Evolutionary conservation across 2,329 filamentous ascomycete genomes (phyloP).

Genomic region (Fusarium irregulare): DNA sequence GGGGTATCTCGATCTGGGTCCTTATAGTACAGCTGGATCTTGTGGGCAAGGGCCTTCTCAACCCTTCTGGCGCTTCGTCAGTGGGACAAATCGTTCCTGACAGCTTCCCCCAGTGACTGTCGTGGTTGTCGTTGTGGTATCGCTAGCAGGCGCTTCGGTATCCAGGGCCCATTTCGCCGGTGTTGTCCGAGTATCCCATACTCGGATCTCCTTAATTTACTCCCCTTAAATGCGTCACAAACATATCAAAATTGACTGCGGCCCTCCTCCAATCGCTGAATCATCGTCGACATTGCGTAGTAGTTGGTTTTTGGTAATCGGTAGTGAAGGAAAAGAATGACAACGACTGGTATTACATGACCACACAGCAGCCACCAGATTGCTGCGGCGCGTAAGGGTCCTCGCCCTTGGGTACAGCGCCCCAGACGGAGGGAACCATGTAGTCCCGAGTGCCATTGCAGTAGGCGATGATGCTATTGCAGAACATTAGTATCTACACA

Average conservation of each 20-base stretch:
- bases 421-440: slow-evolving; percentile 99
- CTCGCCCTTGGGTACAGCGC: slow-evolving; percentile 90
- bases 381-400: slow-evolving; percentile 99
- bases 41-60: slow-evolving; percentile 28
- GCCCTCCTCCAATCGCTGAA: slow-evolving; percentile 46
- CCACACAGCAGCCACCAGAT: slow-evolving; percentile 89
- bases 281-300: slow-evolving; percentile 49
- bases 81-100: slow-evolving; percentile 26
- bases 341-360: slow-evolving; percentile 75
- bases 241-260: slow-evolving; percentile 46
- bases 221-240: slow-evolving; percentile 42
- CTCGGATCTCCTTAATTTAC: slow-evolving; percentile 38
- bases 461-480: slow-evolving; percentile 89
- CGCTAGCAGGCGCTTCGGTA: slow-evolving; percentile 37
- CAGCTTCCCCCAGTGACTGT: slow-evolving; percentile 29
- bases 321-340: slow-evolving; percentile 41
- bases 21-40: slow-evolving; percentile 37
- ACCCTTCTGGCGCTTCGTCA: slow-evolving; percentile 30
- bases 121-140: slow-evolving; percentile 33
- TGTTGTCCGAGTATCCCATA: slow-evolving; percentile 32
- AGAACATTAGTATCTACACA: slow-evolving; percentile 24
- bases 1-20: slow-evolving; percentile 45
- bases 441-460: slow-evolving; percentile 98
- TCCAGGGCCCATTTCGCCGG: slow-evolving; percentile 38
- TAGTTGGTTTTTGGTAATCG: slow-evolving; percentile 45